phyloP scores from a whole-genome alignment of 495 filamentous ascomycete genomes.

The Penicillium paxilli region DNA sequence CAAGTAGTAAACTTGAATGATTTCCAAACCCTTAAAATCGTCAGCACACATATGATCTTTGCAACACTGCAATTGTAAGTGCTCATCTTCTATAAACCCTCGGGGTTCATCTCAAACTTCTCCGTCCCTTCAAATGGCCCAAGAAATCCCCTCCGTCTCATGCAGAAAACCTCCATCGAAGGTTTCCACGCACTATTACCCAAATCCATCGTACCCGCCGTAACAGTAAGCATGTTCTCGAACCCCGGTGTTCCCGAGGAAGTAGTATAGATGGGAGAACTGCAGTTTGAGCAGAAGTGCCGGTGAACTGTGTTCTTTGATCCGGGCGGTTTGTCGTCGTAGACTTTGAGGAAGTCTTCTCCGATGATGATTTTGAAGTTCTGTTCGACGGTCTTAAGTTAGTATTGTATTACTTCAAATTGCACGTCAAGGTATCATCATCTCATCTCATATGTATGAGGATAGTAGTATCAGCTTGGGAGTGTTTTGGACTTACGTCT shows the following conservation, averaged over 20 bases:
- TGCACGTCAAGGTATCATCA: too few species aligned
- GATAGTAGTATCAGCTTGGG: not conserved
- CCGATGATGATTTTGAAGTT: constrained; percentile 1
- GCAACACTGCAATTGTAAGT: too few species aligned
- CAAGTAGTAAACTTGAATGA: too few species aligned
- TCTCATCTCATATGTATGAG: too few species aligned
- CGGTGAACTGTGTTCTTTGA: constrained; percentile 1
- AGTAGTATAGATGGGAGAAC: not conserved
- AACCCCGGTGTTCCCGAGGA: not conserved
- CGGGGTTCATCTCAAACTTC: not conserved
- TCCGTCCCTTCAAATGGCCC: not conserved
- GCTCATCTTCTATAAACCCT: not conserved
- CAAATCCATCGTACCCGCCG: not conserved
- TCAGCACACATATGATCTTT: too few species aligned
- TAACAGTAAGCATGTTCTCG: not conserved
- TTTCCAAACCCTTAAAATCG: too few species aligned
- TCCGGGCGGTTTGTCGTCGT: not conserved
- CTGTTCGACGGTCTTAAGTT: not conserved
- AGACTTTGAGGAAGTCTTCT: constrained; percentile 6
- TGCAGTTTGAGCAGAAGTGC: not conserved
- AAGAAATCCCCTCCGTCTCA: not conserved
- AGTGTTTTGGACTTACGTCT: constrained; percentile 1
- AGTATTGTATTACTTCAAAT: too few species aligned
- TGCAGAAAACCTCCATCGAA: not conserved
- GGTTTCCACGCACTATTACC: not conserved